Base-by-base conservation (phyloP, 768 basidiomycete species). In the Leccinum fibrillosum region DNA sequence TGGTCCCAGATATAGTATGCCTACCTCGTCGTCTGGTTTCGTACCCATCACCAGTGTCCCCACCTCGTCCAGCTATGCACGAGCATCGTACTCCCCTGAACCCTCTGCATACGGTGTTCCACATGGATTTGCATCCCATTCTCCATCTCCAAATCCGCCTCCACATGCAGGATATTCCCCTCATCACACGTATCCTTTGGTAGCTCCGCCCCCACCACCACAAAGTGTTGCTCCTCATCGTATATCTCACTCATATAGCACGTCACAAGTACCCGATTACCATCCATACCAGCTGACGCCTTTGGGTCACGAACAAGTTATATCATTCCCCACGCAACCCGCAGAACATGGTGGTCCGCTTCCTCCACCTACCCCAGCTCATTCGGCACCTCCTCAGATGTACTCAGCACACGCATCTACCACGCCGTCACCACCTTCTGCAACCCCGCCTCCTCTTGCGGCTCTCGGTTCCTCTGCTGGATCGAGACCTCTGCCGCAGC, bases 11-110 rank as follows among this genome's bases (percentile, higher is more conserved):
- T 85, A 87, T 62, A 90, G 86, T 63, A 74, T 89, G 58, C 87
- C 88, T 19, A 66, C 81, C 1, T 73, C 83, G 7, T 84, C 88
- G 0, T 88, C 89, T 11, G 88, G 89, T 12, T 92, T 90, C 64
- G 74, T 82, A 54, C 85, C 88, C 39, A 66, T 87, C 48, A 68
- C 78, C 26, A 78, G 30, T 32, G 12, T 55, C 54, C 65, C 74
- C n/a, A 56, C 72, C 39, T 65, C 77, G 12, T 71, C 78, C 6
- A 69, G 73, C 51, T 80, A 78, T 62, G 64, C 63, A 13, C 56
- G 73, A 19, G 56, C 75, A 52, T 58, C 75, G 11, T 77, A 78
- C 60, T 66, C 73, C 17, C 64, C 75, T 9, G 71, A 71, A 30
- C 65, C 66, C 30, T 67, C 71, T 11, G 58, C 62, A 39, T 75